Percentiles rank a stretch among this genome's conserved stretches.
Evolutionary conservation across 129 eudicot genomes (phyloP).

Genomic region (Tagetes erecta): DNA sequence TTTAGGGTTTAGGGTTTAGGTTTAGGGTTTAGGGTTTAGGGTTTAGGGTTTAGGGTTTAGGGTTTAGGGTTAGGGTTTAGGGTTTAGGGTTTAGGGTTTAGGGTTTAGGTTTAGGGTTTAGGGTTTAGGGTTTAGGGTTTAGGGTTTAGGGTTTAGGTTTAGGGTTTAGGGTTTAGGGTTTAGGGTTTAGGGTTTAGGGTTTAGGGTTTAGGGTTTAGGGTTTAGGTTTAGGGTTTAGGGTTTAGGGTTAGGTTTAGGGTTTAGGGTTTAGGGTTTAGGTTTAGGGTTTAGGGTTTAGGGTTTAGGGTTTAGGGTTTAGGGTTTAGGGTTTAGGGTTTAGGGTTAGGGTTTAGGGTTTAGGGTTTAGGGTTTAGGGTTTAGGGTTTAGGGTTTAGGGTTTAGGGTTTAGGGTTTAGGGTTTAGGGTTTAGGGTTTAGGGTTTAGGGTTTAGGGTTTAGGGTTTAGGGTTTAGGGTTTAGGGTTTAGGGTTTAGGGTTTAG

Average conservation of each 20-base stretch:
- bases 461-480: slow-evolving; percentile 22
- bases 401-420: slow-evolving; percentile 32
- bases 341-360: slow-evolving; percentile 25
- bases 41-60: too few species aligned
- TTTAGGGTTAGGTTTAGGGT: slow-evolving; percentile 20
- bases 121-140: slow-evolving; percentile 10
- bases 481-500: too few species aligned
- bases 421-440: slow-evolving; percentile 23
- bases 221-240: too few species aligned
- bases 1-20: slow-evolving; percentile 3
- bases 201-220: slow-evolving; percentile 19
- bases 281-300: slow-evolving; percentile 24
- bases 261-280: slow-evolving; percentile 21
- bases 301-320: slow-evolving; percentile 24
- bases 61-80: slow-evolving; percentile 17
- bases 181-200: slow-evolving; percentile 16
- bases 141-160: slow-evolving; percentile 8
- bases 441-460: slow-evolving; percentile 24
- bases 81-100: too few species aligned
- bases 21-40: too few species aligned
- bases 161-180: slow-evolving; percentile 12
- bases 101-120: too few species aligned
- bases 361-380: slow-evolving; percentile 26
- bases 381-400: slow-evolving; percentile 33
- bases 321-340: slow-evolving; percentile 29